phyloP scores from a whole-genome alignment of 2,329 filamentous ascomycete species.

The Fusarium udum region DNA sequence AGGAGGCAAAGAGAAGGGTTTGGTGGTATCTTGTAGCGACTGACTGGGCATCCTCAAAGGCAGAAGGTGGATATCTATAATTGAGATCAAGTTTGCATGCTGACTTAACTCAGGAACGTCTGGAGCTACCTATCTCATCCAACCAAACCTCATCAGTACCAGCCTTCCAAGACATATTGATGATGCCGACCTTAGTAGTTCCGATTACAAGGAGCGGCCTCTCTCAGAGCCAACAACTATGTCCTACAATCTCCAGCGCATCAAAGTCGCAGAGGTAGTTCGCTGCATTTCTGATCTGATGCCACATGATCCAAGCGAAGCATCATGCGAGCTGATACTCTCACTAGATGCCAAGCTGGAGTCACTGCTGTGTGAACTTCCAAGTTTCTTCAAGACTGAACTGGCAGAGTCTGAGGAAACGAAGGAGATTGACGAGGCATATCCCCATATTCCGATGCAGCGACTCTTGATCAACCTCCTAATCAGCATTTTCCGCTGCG shows the following conservation, averaged over 20 bases:
- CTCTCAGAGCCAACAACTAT: background rate
- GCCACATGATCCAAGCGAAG: background rate
- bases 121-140: background rate
- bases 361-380: background rate
- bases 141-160: background rate
- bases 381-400: background rate
- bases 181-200: background rate
- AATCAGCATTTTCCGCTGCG: background rate
- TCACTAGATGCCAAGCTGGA: background rate
- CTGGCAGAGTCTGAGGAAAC: background rate
- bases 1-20: background rate
- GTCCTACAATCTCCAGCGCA: background rate
- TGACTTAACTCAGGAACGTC: background rate
- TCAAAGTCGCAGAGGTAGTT: background rate
- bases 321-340: background rate
- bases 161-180: background rate
- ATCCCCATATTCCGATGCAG: background rate
- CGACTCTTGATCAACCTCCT: background rate
- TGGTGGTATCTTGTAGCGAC: background rate
- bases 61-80: background rate
- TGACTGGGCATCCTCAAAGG: background rate
- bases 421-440: background rate
- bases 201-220: fast-evolving
- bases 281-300: background rate
- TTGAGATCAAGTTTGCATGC: background rate